A percentile compares a stretch with the other conserved stretches of the same genome.
These are phyloP conservation scores for Sinapis alba DNA, from an alignment of 441 rosid species.

Conservation along the genomic window DNA sequence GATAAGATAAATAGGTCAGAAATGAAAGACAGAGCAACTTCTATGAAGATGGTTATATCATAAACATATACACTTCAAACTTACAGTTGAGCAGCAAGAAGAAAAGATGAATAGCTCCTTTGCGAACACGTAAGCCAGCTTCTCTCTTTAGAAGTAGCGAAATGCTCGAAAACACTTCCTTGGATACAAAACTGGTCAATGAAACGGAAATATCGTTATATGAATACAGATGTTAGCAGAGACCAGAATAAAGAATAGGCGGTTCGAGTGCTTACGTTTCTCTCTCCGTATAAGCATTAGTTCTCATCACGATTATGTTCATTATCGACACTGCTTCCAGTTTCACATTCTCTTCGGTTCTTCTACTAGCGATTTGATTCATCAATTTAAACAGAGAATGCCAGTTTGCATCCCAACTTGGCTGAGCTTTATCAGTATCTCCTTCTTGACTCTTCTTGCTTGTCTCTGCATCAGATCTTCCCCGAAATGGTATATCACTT, in stretches of 20 bases:
- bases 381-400: conserved; percentile 59
- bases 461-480: conserved; percentile 37
- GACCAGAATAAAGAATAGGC: background rate
- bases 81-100: conserved; percentile 80
- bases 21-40: background rate
- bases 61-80: conserved; percentile 30
- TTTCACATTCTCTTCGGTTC: conserved; percentile 58
- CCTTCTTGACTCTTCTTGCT: conserved; percentile 33
- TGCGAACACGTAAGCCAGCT: conserved; percentile 61
- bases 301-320: conserved; percentile 73
- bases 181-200: conserved; percentile 58
- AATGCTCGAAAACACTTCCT: conserved; percentile 52
- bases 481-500: conserved; percentile 22
- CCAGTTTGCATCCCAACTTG: conserved; percentile 59
- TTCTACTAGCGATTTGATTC: conserved; percentile 51
- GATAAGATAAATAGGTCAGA: background rate
- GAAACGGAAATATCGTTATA: conserved; percentile 21
- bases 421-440: conserved; percentile 35
- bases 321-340: conserved; percentile 75
- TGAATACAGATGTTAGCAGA: conserved; percentile 17
- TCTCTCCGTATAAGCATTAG: conserved; percentile 61
- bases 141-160: conserved; percentile 61
- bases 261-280: conserved; percentile 60
- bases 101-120: conserved; percentile 66
- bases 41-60: conserved; percentile 4